A percentile compares a stretch with the other conserved stretches of the same genome.
phyloP scores from a whole-genome alignment of 2,329 filamentous ascomycete species.

The Hysterium pulicare region DNA sequence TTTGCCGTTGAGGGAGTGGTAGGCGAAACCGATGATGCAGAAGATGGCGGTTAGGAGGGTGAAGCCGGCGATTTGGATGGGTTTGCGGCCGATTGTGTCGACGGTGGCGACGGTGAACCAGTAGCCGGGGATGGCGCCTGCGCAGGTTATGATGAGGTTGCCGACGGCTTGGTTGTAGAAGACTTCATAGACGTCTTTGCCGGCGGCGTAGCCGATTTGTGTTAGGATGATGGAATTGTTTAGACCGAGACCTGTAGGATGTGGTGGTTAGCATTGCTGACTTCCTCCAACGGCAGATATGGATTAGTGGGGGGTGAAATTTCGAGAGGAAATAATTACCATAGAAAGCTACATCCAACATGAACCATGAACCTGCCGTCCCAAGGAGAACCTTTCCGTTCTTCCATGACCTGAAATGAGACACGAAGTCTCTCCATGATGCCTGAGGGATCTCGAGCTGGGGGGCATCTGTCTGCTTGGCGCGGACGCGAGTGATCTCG shows the following conservation, averaged over 20 bases:
- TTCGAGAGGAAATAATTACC: slow-evolving; percentile 12
- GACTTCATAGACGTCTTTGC: slow-evolving; percentile 62
- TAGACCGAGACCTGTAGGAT: slow-evolving; percentile 58
- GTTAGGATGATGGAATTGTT: slow-evolving; percentile 72
- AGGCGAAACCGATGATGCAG: slow-evolving; percentile 49
- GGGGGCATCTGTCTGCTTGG: slow-evolving; percentile 50
- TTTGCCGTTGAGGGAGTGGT: slow-evolving; percentile 40
- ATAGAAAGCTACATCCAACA: slow-evolving; percentile 60
- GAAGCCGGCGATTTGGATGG: slow-evolving; percentile 64
- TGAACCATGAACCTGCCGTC: slow-evolving; percentile 76
- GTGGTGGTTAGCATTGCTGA: slow-evolving; percentile 20
- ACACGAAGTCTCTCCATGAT: slow-evolving; percentile 65
- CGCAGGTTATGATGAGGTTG: slow-evolving; percentile 74
- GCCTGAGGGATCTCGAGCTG: slow-evolving; percentile 63
- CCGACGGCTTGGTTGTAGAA: slow-evolving; percentile 73
- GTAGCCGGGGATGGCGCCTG: slow-evolving; percentile 77
- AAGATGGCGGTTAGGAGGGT: slow-evolving; percentile 47
- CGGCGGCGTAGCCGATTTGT: slow-evolving; percentile 68
- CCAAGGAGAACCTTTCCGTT: slow-evolving; percentile 68
- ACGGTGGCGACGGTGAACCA: slow-evolving; percentile 75
- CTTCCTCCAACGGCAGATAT: not conserved
- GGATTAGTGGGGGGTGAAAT: not conserved
- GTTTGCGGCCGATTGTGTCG: slow-evolving; percentile 72
- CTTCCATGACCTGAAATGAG: slow-evolving; percentile 66
- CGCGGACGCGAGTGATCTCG: slow-evolving; percentile 59